phyloP scores from a whole-genome alignment of 768 basidiomycete species.

The Amyloporia xantha region DNA sequence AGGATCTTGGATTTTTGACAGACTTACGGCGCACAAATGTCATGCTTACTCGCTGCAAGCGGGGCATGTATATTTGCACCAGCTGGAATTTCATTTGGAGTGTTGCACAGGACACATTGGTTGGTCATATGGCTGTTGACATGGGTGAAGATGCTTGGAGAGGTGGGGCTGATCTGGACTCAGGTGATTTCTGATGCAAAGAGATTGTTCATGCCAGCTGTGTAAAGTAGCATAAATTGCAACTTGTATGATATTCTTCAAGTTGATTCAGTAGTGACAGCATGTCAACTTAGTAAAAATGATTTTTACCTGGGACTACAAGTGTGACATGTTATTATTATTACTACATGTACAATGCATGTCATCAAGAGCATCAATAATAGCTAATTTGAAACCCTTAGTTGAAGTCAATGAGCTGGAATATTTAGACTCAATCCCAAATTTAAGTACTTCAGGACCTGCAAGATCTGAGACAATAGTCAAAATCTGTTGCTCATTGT shows the following conservation, averaged over 20 bases:
- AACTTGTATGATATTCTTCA: background rate
- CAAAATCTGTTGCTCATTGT: too few species aligned
- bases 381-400: constrained; percentile 49
- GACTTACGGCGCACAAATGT: constrained; percentile 74
- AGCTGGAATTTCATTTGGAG: constrained; percentile 52
- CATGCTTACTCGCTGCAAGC: constrained; percentile 78
- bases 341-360: constrained; percentile 42
- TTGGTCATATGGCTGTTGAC: constrained; percentile 32
- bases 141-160: constrained; percentile 31
- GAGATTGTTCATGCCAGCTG: too few species aligned
- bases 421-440: constrained; percentile 89
- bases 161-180: background rate
- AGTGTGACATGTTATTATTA: too few species aligned
- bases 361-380: constrained; percentile 58
- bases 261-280: background rate
- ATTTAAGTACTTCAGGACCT: constrained; percentile 73
- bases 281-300: background rate
- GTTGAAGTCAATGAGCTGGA: constrained; percentile 70
- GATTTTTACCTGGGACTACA: too few species aligned
- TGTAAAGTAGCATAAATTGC: background rate
- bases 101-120: constrained; percentile 39
- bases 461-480: constrained; percentile 80
- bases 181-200: background rate
- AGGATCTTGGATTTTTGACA: constrained; percentile 58
- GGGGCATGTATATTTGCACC: constrained; percentile 69